phyloP scores from a whole-genome alignment of 2,329 filamentous ascomycete species.

The Rhexocercosporidium sp. region DNA sequence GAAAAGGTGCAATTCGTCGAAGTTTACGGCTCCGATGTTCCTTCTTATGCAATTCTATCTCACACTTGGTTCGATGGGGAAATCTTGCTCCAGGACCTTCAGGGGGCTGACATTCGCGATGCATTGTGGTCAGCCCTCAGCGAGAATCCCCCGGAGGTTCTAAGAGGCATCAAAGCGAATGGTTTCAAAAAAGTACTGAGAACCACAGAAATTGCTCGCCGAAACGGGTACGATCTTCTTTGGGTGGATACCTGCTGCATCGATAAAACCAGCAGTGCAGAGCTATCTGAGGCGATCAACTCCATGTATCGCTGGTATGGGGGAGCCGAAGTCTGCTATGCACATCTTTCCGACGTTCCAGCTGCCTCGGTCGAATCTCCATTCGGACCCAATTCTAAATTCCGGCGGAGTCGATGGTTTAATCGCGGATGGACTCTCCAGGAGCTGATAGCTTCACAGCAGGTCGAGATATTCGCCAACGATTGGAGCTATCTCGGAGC shows the following conservation, averaged over 20 bases:
- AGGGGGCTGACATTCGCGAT: background rate
- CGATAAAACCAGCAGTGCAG: conserved; percentile 26
- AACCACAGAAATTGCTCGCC: background rate
- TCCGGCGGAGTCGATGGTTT: conserved; percentile 21
- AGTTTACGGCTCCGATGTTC: background rate
- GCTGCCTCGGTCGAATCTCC: background rate
- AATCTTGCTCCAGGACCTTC: conserved; percentile 1
- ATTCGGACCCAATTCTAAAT: background rate
- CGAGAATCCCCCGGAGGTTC: background rate
- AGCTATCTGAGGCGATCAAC: conserved; percentile 28
- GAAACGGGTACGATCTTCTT: background rate
- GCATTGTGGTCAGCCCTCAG: background rate
- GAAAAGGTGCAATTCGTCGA: background rate
- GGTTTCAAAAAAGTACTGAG: background rate
- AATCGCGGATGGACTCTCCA: conserved; percentile 25
- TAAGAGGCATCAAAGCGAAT: background rate
- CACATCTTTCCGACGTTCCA: conserved; percentile 23
- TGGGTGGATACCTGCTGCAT: conserved; percentile 30
- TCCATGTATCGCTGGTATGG: conserved; percentile 30
- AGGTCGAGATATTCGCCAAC: conserved; percentile 1
- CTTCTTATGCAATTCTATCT: conserved; percentile 7
- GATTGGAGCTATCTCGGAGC: conserved; percentile 14
- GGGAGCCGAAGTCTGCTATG: conserved; percentile 20
- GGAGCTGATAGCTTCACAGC: conserved; percentile 19
- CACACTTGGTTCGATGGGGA: conserved; percentile 6